A percentile compares a stretch with the other conserved stretches of the same genome.
Evolutionary conservation across 2,329 filamentous ascomycete species (phyloP).

Genomic region (Penicillium sp.): DNA sequence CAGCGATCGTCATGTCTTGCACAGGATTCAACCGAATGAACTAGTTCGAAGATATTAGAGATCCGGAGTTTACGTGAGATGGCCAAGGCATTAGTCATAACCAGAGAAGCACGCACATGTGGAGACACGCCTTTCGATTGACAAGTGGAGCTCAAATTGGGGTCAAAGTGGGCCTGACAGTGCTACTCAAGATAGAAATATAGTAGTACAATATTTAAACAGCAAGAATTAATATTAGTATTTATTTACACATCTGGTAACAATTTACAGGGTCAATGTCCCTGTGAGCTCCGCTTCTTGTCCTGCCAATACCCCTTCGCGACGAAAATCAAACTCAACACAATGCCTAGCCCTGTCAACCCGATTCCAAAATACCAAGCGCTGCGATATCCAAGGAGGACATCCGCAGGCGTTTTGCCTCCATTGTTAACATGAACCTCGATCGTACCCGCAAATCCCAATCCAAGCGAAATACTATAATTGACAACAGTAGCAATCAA

Average conservation of each 20-base stretch:
- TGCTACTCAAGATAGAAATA: too few species aligned
- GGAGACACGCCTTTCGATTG: not conserved
- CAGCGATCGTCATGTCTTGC: not conserved
- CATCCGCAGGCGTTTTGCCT: constrained; percentile 27
- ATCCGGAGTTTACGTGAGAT: too few species aligned
- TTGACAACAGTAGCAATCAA: constrained; percentile 67
- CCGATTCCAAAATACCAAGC: constrained; percentile 45
- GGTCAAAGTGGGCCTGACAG: not conserved
- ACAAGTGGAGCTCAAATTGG: not conserved
- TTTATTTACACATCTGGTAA: too few species aligned
- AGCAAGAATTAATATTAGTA: too few species aligned
- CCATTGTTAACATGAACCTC: constrained; percentile 51
- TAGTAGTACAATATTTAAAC: too few species aligned
- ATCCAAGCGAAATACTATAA: constrained; percentile 65
- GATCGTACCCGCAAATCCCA: constrained; percentile 67
- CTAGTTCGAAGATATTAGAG: too few species aligned
- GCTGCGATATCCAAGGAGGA: constrained; percentile 41
- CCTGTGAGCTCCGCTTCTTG: not conserved
- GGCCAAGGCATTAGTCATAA: not conserved
- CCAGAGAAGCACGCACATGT: not conserved
- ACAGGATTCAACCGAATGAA: too few species aligned
- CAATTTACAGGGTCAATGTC: not conserved
- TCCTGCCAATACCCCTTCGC: constrained; percentile 14
- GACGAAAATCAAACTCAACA: constrained; percentile 7
- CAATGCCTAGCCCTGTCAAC: constrained; percentile 28